A percentile compares a stretch with the other conserved stretches of the same genome.
These are phyloP conservation scores for Candida hungchunana DNA, from an alignment of 805 yeast species.

Conservation along the genomic window DNA sequence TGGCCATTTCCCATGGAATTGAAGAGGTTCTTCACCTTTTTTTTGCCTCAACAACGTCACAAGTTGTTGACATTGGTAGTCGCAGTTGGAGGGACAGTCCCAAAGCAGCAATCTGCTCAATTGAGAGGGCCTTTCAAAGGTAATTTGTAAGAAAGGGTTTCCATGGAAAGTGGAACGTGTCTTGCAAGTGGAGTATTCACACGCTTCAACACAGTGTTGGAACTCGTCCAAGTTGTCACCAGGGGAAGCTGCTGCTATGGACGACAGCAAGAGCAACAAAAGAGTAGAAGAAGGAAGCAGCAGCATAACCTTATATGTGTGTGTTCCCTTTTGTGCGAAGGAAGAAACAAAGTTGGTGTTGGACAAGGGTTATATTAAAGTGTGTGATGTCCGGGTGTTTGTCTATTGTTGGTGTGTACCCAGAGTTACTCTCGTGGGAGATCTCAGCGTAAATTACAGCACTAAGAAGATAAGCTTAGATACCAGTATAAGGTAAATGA, in stretches of 20 bases:
- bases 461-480: not conserved
- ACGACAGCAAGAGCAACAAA: not conserved
- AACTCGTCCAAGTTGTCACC: slow-evolving; percentile 17
- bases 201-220: slow-evolving; percentile 13
- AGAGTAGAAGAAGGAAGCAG: not conserved
- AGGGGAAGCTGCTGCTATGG: slow-evolving; percentile 6
- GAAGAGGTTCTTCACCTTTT: slow-evolving; percentile 54
- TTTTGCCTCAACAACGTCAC: slow-evolving; percentile 53
- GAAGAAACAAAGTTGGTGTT: too few relatives aligned
- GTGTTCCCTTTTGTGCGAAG: too few relatives aligned
- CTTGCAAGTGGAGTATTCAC: slow-evolving; percentile 11
- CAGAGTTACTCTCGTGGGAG: slow-evolving; percentile 1
- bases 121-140: slow-evolving; percentile 8
- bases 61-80: slow-evolving; percentile 84
- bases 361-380: too few relatives aligned
- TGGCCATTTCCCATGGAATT: slow-evolving; percentile 99
- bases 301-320: too few relatives aligned
- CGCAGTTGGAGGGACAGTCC: slow-evolving; percentile 81
- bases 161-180: slow-evolving; percentile 5
- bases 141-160: slow-evolving; percentile 9
- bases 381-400: too few relatives aligned
- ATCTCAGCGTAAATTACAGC: not conserved
- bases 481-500: not conserved
- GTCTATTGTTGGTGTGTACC: too few relatives aligned
- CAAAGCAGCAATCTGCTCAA: slow-evolving; percentile 47